These are phyloP conservation scores for Nigrospora osmanthi DNA, from an alignment of 2,329 filamentous ascomycete species.

Conservation along the genomic window DNA sequence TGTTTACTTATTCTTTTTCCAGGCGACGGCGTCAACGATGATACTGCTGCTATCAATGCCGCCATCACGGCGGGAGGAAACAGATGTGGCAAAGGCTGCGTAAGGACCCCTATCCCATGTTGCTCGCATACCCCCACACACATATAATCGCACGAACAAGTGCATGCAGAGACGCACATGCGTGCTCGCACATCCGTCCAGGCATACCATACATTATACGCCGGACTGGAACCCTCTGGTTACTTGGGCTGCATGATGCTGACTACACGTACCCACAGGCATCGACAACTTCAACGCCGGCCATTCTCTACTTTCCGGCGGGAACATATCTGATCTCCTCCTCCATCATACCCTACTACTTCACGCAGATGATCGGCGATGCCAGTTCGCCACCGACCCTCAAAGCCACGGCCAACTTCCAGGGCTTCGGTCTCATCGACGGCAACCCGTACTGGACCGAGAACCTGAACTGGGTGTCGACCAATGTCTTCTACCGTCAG, in stretches of 20 bases:
- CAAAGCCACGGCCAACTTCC: conserved; percentile 43
- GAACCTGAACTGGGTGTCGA: conserved; percentile 32
- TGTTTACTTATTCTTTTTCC: conserved; percentile 4
- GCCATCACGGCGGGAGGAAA: conserved; percentile 31
- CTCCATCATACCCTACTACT: conserved; percentile 55
- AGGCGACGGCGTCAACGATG: conserved; percentile 36
- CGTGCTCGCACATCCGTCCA: neutral
- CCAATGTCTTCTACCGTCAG: conserved; percentile 57
- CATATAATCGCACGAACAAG: too few species aligned
- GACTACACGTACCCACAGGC: conserved; percentile 14
- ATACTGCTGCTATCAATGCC: conserved; percentile 36
- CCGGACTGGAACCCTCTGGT: too few species aligned
- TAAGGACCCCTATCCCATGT: conserved; percentile 13
- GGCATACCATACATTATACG: neutral
- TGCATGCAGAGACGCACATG: too few species aligned
- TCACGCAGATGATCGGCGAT: conserved; percentile 55
- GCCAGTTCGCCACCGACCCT: conserved; percentile 47
- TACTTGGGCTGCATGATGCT: neutral
- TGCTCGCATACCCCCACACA: too few species aligned
- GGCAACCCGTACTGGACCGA: conserved; percentile 40
- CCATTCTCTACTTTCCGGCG: conserved; percentile 34
- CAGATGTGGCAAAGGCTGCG: conserved; percentile 33
- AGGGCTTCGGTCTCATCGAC: conserved; percentile 49
- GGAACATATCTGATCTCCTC: conserved; percentile 48
- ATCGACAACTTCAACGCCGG: conserved; percentile 30